phyloP scores from a whole-genome alignment of 139 green algal genomes.

The Chlorella sp. region DNA sequence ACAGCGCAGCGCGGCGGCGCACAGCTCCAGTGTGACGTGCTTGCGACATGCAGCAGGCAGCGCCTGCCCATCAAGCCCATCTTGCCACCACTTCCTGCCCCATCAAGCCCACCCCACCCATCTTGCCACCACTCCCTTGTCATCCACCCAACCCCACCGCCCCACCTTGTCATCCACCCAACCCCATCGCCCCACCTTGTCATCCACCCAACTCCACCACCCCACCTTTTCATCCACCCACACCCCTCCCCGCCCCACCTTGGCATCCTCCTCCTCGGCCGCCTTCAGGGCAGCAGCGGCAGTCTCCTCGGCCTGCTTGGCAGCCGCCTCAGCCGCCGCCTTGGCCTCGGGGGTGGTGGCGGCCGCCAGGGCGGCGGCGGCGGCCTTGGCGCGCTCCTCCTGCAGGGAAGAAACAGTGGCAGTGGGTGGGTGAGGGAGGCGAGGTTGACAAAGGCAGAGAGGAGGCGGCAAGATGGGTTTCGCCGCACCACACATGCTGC shows the following conservation, averaged over 20 bases:
- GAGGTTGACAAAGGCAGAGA: too few relatives aligned
- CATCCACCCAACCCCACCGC: too few relatives aligned
- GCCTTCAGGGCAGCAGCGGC: conserved; percentile 21
- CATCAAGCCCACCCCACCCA: too few relatives aligned
- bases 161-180: too few relatives aligned
- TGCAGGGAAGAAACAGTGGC: too few relatives aligned
- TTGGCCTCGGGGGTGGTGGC: background rate
- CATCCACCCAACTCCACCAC: background rate
- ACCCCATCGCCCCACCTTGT: background rate
- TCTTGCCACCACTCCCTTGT: background rate
- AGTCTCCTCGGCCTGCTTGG: conserved; percentile 7
- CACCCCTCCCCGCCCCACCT: background rate
- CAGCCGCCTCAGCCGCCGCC: background rate
- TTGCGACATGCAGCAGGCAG: background rate
- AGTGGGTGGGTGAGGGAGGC: too few relatives aligned
- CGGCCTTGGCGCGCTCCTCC: background rate
- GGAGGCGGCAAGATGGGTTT: too few relatives aligned
- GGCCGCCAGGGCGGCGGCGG: background rate
- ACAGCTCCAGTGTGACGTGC: background rate
- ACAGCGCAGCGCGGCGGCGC: too few relatives aligned
- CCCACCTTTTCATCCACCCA: too few relatives aligned
- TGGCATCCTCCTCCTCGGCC: conserved; percentile 45
- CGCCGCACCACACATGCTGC: too few relatives aligned
- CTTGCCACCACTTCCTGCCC: background rate
- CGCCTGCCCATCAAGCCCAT: background rate